Evolutionary conservation across 306 rosid species (phyloP).

Genomic region (Lathyrus oleraceus): DNA sequence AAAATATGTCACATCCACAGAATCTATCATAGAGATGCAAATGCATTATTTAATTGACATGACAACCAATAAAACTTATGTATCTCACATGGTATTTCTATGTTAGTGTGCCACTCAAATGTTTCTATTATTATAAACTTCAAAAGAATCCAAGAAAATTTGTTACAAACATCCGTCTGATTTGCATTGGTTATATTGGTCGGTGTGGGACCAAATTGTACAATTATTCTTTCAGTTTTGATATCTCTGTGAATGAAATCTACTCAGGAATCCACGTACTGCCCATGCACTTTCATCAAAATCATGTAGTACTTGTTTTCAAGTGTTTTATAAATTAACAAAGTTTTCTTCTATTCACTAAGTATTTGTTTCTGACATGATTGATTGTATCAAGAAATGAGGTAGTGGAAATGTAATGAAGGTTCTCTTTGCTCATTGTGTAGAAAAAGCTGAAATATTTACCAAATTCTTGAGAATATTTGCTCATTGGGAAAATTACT

Average conservation of each 20-base stretch:
- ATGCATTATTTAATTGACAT: constrained; percentile 38
- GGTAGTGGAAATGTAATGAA: neutral
- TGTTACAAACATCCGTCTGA: constrained; percentile 72
- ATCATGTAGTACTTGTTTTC: constrained; percentile 33
- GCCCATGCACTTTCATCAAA: constrained; percentile 64
- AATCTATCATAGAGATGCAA: constrained; percentile 47
- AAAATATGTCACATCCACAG: constrained; percentile 37
- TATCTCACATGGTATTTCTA: constrained; percentile 67
- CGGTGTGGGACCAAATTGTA: constrained; percentile 61
- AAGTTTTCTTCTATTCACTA: constrained; percentile 11
- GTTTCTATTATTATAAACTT: constrained; percentile 31
- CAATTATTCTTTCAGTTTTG: constrained; percentile 35
- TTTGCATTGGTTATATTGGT: constrained; percentile 82
- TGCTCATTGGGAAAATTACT: no score
- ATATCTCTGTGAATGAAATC: constrained; percentile 23
- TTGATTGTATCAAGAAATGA: neutral
- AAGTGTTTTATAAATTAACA: constrained; percentile 9
- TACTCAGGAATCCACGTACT: constrained; percentile 53
- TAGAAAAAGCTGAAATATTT: no score
- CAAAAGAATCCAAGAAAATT: constrained; percentile 49
- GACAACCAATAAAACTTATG: constrained; percentile 53
- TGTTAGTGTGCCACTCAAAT: constrained; percentile 41
- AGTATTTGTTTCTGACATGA: neutral
- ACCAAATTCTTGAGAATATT: no score
- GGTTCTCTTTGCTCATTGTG: neutral